Conservation (phyloP, 495 filamentous ascomycete species). For the Ramalina intermedia region DNA sequence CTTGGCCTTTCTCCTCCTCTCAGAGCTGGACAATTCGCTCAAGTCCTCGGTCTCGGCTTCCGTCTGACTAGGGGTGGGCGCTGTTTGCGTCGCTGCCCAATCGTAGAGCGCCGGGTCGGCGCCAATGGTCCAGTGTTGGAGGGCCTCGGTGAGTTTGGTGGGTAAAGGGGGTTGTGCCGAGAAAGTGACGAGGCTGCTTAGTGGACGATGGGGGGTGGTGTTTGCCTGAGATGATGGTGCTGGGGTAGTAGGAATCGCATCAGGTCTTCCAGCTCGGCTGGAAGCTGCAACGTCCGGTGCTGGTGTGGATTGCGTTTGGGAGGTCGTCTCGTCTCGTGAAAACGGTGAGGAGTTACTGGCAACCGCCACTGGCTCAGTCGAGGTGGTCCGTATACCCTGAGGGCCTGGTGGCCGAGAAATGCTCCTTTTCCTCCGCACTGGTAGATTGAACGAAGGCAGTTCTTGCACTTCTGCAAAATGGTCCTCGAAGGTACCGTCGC, state of each 20-base stretch:
- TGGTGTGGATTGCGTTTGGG: slow-evolving; percentile 5
- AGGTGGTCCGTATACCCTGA: too few relatives aligned
- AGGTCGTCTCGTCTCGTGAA: slow-evolving; percentile 2
- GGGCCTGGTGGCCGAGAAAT: too few relatives aligned
- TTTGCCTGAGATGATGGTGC: not conserved
- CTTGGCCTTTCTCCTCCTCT: slow-evolving; percentile 9
- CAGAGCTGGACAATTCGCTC: slow-evolving; percentile 3
- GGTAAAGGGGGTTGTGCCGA: slow-evolving; percentile 16
- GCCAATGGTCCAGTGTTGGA: slow-evolving; percentile 30
- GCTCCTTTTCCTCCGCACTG: not conserved
- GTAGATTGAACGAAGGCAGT: not conserved
- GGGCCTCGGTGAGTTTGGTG: slow-evolving; percentile 19
- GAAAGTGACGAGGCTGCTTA: slow-evolving; percentile 23
- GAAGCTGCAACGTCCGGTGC: not conserved
- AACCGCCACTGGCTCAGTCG: too few relatives aligned
- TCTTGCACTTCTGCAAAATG: not conserved
- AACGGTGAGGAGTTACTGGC: not conserved
- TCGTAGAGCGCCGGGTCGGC: slow-evolving; percentile 24
- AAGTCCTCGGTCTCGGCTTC: slow-evolving; percentile 9
- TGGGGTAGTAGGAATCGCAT: slow-evolving; percentile 4
- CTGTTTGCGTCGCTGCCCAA: slow-evolving; percentile 22
- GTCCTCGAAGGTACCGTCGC: not conserved
- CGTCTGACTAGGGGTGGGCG: slow-evolving; percentile 15
- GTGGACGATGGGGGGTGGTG: not conserved
- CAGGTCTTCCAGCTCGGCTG: not conserved